Evolutionary conservation across 352 stramenopile species (phyloP).

Genomic region (Phytophthora pini): DNA sequence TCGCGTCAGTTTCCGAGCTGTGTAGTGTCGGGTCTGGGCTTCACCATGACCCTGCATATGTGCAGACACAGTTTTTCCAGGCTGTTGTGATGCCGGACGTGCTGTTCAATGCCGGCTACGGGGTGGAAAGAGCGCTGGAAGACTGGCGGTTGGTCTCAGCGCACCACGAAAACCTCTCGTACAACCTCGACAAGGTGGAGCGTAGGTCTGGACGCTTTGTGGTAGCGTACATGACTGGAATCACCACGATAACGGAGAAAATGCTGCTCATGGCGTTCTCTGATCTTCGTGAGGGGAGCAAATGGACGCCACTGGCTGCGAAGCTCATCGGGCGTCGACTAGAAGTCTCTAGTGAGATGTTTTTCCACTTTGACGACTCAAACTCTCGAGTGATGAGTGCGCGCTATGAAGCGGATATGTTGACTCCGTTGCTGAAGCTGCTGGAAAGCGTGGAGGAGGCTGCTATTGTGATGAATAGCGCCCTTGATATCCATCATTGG

Average conservation of each 20-base stretch:
- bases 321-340: slow-evolving; percentile 8
- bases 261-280: slow-evolving; percentile 11
- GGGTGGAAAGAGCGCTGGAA: slow-evolving; percentile 6
- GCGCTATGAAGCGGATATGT: slow-evolving; percentile 12
- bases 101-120: background rate
- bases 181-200: slow-evolving; percentile 4
- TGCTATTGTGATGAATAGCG: background rate
- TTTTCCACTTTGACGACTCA: slow-evolving; percentile 7
- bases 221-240: background rate
- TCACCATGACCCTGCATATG: background rate
- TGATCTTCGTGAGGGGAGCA: background rate
- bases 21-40: background rate
- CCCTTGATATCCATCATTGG: slow-evolving; percentile 14
- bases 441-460: slow-evolving; percentile 6
- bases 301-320: background rate
- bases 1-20: background rate
- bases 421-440: slow-evolving; percentile 15
- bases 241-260: slow-evolving; percentile 2
- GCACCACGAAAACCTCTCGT: background rate
- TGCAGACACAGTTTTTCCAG: slow-evolving; percentile 7
- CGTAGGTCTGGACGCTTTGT: background rate
- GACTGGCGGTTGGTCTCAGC: slow-evolving; percentile 12
- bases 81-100: background rate
- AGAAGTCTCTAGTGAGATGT: background rate
- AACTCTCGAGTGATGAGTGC: slow-evolving; percentile 4